Conservation (phyloP, 495 filamentous ascomycete species). For the Viridothelium virens region DNA sequence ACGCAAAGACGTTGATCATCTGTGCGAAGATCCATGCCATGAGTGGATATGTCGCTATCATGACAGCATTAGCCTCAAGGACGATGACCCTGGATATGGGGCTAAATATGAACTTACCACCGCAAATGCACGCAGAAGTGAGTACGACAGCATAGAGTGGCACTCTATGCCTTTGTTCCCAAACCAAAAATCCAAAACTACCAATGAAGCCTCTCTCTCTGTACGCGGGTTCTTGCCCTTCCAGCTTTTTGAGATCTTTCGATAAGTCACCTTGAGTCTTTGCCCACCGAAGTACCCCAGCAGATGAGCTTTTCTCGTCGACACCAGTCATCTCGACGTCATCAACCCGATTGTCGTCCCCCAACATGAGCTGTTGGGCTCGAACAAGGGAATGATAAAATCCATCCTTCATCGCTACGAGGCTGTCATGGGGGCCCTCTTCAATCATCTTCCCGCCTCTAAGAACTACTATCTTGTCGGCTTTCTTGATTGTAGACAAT, state of each 20-base stretch:
- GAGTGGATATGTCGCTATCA: conserved; percentile 26
- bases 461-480: conserved; percentile 31
- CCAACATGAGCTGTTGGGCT: conserved; percentile 23
- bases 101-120: conserved; percentile 17
- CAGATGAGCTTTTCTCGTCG: conserved; percentile 17
- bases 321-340: conserved; percentile 8
- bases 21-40: conserved; percentile 32
- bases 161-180: conserved; percentile 12
- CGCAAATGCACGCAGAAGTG: conserved; percentile 18
- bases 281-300: conserved; percentile 14
- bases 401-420: conserved; percentile 23
- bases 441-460: conserved; percentile 26
- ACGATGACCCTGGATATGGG: conserved; percentile 3
- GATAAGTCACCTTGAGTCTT: conserved; percentile 12
- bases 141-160: conserved; percentile 15
- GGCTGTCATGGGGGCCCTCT: conserved; percentile 27
- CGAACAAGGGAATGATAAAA: conserved; percentile 25
- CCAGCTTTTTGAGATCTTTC: conserved; percentile 13
- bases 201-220: conserved; percentile 14
- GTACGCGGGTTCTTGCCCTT: conserved; percentile 15
- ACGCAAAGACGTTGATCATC: conserved; percentile 25
- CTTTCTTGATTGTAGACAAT: conserved; percentile 27
- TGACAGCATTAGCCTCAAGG: conserved; percentile 10
- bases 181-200: conserved; percentile 10
- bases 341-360: conserved; percentile 5